Evolutionary conservation across 331 rosid species (phyloP).

Genomic region (Spiraea crenata): DNA sequence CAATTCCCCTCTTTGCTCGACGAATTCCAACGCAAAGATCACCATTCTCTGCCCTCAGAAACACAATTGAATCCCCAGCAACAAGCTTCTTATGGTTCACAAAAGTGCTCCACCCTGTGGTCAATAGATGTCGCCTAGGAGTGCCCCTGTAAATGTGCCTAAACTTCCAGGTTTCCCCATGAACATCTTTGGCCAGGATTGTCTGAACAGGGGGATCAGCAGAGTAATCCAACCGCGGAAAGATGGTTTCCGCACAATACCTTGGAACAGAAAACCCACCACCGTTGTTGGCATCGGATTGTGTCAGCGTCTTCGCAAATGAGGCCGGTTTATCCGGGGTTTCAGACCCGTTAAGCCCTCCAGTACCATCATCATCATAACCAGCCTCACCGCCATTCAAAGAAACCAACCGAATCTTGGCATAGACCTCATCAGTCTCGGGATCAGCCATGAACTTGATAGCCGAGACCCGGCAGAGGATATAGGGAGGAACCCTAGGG

Average conservation of each 20-base stretch:
- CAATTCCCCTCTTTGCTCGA: conserved; percentile 72
- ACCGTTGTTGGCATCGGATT: conserved; percentile 94
- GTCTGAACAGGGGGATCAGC: conserved; percentile 75
- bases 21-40: conserved; percentile 91
- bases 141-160: conserved; percentile 94
- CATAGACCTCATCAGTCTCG: conserved; percentile 81
- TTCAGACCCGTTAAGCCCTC: conserved; percentile 47
- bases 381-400: conserved; percentile 26
- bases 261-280: conserved; percentile 95
- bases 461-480: conserved; percentile 56
- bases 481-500: conserved; percentile 49
- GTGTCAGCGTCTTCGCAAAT: conserved; percentile 84
- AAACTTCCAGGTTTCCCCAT: conserved; percentile 86
- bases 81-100: conserved; percentile 91
- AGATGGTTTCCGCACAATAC: conserved; percentile 85
- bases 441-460: conserved; percentile 84
- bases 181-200: conserved; percentile 85
- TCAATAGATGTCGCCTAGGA: conserved; percentile 89
- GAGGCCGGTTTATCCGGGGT: conserved; percentile 64
- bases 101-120: conserved; percentile 96
- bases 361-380: conserved; percentile 40
- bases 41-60: conserved; percentile 73
- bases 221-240: conserved; percentile 74
- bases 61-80: conserved; percentile 89
- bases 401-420: conserved; percentile 63